phyloP scores from a whole-genome alignment of 1,139 yeast species.

The Yamadazyma taylorii region DNA sequence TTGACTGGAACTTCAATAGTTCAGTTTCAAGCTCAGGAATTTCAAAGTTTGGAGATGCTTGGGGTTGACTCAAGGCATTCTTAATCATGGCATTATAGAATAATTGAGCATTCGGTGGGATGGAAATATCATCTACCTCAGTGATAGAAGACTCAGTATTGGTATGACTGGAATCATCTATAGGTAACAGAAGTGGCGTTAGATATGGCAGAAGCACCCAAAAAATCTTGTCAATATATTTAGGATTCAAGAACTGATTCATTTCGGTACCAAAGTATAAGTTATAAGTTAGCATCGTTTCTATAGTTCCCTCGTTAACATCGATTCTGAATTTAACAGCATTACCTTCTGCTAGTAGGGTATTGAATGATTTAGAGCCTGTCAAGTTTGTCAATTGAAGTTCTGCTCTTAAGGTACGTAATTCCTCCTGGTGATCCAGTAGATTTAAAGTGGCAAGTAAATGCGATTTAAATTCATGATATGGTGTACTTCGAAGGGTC shows the following conservation, averaged over 20 bases:
- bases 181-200: slow-evolving; percentile 7
- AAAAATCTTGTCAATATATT: slow-evolving; percentile 12
- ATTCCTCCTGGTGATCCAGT: not conserved
- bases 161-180: not conserved
- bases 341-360: slow-evolving; percentile 13
- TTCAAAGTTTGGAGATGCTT: slow-evolving; percentile 25
- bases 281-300: slow-evolving; percentile 10
- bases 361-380: slow-evolving; percentile 14
- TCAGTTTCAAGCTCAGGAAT: slow-evolving; percentile 51
- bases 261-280: slow-evolving; percentile 17
- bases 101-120: slow-evolving; percentile 22
- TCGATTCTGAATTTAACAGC: slow-evolving; percentile 11
- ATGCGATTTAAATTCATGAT: slow-evolving; percentile 16
- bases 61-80: slow-evolving; percentile 28
- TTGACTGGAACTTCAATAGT: slow-evolving; percentile 58
- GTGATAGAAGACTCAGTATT: too few relatives aligned
- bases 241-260: slow-evolving; percentile 14
- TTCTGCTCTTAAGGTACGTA: slow-evolving; percentile 12
- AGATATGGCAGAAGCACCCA: slow-evolving; percentile 10
- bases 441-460: slow-evolving; percentile 16
- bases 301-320: slow-evolving; percentile 8
- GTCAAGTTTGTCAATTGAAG: slow-evolving; percentile 15
- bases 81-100: slow-evolving; percentile 40
- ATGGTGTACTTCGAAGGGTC: slow-evolving; percentile 14
- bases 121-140: slow-evolving; percentile 8